These are phyloP conservation scores for Neostapfia colusana DNA, from an alignment of 176 grass and related monocot species.

Conservation along the genomic window DNA sequence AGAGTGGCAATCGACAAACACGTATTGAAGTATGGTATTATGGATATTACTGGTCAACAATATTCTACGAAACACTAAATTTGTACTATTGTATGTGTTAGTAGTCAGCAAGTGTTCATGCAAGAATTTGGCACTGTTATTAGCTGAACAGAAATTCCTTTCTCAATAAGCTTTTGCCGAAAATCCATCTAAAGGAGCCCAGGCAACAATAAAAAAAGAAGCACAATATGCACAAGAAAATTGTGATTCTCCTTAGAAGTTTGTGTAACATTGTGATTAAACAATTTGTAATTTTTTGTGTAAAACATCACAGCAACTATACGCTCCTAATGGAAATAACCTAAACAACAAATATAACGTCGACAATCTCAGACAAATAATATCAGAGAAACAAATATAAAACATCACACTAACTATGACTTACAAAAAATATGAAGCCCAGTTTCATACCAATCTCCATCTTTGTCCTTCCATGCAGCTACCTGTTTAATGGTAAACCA, in stretches of 20 bases:
- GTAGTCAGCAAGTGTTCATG: background rate
- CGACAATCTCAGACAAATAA: background rate
- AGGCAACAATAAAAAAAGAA: no score
- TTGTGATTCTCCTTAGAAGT: constrained; percentile 1
- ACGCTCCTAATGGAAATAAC: constrained; percentile 1
- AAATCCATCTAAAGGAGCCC: background rate
- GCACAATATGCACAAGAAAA: no score
- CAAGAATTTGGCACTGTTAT: constrained; percentile 7
- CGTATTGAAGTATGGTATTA: background rate
- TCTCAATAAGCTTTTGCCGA: background rate
- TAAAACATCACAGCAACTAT: background rate
- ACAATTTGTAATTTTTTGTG: constrained; percentile 6
- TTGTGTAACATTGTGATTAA: background rate
- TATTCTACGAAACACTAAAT: background rate
- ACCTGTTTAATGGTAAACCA: constrained; percentile 44
- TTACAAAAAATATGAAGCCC: constrained; percentile 99
- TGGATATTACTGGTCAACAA: background rate
- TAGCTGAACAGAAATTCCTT: background rate
- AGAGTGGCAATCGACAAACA: background rate
- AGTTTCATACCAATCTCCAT: constrained; percentile 98
- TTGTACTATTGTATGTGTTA: background rate
- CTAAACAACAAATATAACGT: constrained; percentile 2
- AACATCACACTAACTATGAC: constrained; percentile 20
- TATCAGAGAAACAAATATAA: no score
- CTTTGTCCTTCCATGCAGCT: constrained; percentile 96